A percentile compares a stretch with the other conserved stretches of the same genome.
phyloP scores from a whole-genome alignment of 202 grass and related monocot species.

The Miscanthus sacchariflorus region DNA sequence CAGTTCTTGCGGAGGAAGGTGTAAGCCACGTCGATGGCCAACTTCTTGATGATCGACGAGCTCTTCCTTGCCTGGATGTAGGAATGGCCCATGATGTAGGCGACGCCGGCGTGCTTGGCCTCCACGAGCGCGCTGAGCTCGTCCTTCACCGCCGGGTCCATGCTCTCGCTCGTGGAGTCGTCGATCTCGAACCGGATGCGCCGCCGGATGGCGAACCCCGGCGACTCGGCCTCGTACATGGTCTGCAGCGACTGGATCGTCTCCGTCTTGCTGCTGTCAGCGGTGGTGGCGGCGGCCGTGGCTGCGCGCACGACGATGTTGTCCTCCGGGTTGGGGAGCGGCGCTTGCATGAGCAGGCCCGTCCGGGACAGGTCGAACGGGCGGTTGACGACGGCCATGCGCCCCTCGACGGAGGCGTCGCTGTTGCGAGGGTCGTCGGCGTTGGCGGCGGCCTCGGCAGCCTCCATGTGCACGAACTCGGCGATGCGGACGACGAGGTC shows the following conservation, averaged over 20 bases:
- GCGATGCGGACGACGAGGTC: slow-evolving; percentile 76
- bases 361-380: slow-evolving; percentile 40
- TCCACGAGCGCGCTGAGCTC: slow-evolving; percentile 58
- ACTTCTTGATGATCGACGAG: slow-evolving; percentile 71
- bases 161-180: slow-evolving; percentile 1
- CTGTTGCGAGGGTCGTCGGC: background rate
- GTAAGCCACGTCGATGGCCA: slow-evolving; percentile 65
- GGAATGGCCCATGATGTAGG: slow-evolving; percentile 80
- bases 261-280: slow-evolving; percentile 49
- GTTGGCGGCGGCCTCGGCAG: slow-evolving; percentile 31
- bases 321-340: slow-evolving; percentile 16
- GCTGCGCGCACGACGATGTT: slow-evolving; percentile 45
- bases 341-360: slow-evolving; percentile 47
- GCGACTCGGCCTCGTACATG: slow-evolving; percentile 68
- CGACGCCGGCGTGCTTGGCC: slow-evolving; percentile 69
- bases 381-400: slow-evolving; percentile 64
- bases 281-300: background rate
- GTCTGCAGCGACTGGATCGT: slow-evolving; percentile 60
- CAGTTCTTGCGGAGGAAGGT: slow-evolving; percentile 81
- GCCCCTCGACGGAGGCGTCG: slow-evolving; percentile 54
- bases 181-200: slow-evolving; percentile 61
- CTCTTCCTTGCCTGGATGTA: slow-evolving; percentile 75
- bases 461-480: slow-evolving; percentile 84
- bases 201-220: slow-evolving; percentile 38
- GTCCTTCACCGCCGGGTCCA: slow-evolving; percentile 48